A percentile compares a stretch with the other conserved stretches of the same genome.
Conservation (phyloP, 2,329 filamentous ascomycete genomes). For the Penicillium crustosum region DNA sequence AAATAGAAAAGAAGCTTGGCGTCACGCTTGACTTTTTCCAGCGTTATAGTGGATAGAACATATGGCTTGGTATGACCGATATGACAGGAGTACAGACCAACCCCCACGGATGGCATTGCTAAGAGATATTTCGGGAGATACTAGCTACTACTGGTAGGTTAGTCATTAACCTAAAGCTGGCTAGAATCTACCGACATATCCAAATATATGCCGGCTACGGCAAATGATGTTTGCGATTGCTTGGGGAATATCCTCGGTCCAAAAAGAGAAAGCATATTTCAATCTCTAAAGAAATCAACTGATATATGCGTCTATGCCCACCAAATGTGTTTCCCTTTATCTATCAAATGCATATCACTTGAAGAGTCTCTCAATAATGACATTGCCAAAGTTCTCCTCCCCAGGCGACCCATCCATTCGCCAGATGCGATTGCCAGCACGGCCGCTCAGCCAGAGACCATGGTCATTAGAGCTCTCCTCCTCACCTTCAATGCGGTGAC, state of each 20-base stretch:
- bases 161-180: not conserved
- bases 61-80: not conserved
- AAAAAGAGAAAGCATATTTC: not conserved
- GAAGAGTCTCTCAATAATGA: slow-evolving; percentile 67
- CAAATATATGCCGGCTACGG: not conserved
- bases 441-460: slow-evolving; percentile 70
- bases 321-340: not conserved
- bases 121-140: not conserved
- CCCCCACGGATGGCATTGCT: not conserved
- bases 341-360: slow-evolving; percentile 6
- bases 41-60: not conserved
- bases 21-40: not conserved
- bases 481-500: slow-evolving; percentile 47
- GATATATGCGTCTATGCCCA: not conserved
- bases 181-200: not conserved
- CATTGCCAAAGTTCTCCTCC: slow-evolving; percentile 63
- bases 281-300: not conserved
- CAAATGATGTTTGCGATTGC: not conserved
- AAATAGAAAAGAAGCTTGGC: not conserved
- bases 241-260: not conserved
- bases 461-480: slow-evolving; percentile 68
- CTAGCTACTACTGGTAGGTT: no score
- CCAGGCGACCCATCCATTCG: slow-evolving; percentile 71
- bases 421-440: slow-evolving; percentile 76
- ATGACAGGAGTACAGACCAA: slow-evolving; percentile 5